Evolutionary conservation across 305 asterid species (phyloP).

Genomic region (Fraxinus greggii): DNA sequence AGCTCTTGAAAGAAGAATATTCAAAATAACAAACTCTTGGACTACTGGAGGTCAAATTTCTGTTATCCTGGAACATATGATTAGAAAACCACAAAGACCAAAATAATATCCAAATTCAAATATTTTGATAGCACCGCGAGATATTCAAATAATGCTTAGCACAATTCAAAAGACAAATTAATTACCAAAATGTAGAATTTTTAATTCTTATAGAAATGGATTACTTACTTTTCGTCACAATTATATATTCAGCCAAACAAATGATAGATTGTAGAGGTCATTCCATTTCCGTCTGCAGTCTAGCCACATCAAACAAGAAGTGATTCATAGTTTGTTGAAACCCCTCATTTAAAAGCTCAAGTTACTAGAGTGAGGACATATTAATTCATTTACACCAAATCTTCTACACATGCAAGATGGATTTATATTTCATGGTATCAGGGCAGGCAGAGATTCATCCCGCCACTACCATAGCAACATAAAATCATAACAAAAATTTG

Average conservation of each 20-base stretch:
- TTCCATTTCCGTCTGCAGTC: background rate
- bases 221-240: background rate
- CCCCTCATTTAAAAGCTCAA: background rate
- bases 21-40: constrained; percentile 59
- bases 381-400: background rate
- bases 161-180: background rate
- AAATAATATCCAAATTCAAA: background rate
- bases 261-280: background rate
- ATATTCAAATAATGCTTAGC: background rate
- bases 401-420: background rate
- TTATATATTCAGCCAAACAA: background rate
- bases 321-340: background rate
- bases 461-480: background rate
- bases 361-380: background rate
- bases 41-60: constrained; percentile 71
- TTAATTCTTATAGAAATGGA: background rate
- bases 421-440: background rate
- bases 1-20: constrained; percentile 62
- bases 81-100: background rate
- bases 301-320: background rate
- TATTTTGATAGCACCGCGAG: background rate
- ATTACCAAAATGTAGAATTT: background rate
- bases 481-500: background rate
- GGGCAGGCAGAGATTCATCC: background rate
- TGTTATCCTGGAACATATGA: constrained; percentile 53